Evolutionary conservation across 495 filamentous ascomycete species (phyloP).

Genomic region (Penicillium cataractarum): DNA sequence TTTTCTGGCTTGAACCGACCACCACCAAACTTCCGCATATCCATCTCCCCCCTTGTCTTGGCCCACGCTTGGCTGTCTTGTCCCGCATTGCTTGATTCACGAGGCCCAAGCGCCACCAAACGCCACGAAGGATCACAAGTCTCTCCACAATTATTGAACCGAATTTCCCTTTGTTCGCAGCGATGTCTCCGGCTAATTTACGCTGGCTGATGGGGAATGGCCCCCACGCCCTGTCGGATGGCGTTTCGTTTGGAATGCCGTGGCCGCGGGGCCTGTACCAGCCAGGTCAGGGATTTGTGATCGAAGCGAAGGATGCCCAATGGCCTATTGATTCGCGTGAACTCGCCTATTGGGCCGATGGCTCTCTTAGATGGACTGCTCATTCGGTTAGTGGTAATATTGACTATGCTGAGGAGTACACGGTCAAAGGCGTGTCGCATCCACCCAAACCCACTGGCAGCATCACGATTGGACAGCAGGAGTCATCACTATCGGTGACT

Average conservation of each 20-base stretch:
- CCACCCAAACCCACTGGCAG: background rate
- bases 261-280: slow-evolving; percentile 22
- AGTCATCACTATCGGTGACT: background rate
- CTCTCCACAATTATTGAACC: background rate
- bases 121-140: background rate
- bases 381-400: slow-evolving; percentile 21
- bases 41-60: background rate
- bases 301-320: slow-evolving; percentile 11
- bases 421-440: slow-evolving; percentile 8
- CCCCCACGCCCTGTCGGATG: slow-evolving; percentile 16
- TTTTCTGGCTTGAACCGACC: background rate
- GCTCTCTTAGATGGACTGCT: slow-evolving; percentile 24
- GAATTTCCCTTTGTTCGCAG: background rate
- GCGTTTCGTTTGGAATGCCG: slow-evolving; percentile 29
- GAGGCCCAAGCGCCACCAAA: slow-evolving; percentile 4
- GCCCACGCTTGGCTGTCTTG: slow-evolving; percentile 18
- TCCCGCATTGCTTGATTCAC: slow-evolving; percentile 13
- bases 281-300: slow-evolving; percentile 22
- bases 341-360: slow-evolving; percentile 28
- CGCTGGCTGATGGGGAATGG: slow-evolving; percentile 23
- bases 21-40: background rate
- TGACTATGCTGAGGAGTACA: slow-evolving; percentile 14
- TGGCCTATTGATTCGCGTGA: slow-evolving; percentile 28
- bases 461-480: slow-evolving; percentile 4
- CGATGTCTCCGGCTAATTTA: slow-evolving; percentile 18